Evolutionary conservation across 495 filamentous ascomycete genomes (phyloP).

Genomic region (Penicillium flavigenum): DNA sequence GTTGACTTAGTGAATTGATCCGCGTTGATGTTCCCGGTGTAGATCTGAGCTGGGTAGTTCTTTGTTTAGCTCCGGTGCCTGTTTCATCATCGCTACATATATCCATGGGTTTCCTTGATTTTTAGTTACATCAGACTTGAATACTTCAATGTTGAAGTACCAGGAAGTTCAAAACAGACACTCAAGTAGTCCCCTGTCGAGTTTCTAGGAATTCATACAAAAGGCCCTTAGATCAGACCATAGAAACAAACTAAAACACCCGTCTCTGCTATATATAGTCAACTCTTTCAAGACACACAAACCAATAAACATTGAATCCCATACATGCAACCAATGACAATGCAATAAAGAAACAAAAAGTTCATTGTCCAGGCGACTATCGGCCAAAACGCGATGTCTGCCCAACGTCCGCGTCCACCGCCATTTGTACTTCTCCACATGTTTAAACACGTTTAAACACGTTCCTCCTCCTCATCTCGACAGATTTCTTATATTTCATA

Average conservation of each 20-base stretch:
- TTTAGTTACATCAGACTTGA: neutral
- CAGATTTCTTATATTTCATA: conserved; percentile 3
- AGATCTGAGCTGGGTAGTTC: neutral
- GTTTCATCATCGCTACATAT: neutral
- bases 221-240: too few species aligned
- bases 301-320: too few species aligned
- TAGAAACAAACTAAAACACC: neutral
- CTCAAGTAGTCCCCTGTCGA: neutral
- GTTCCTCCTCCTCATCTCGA: neutral
- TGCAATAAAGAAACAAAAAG: neutral
- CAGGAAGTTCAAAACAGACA: neutral
- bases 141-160: too few species aligned
- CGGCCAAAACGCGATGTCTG: conserved; percentile 22
- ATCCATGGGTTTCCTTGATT: neutral
- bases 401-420: conserved; percentile 30
- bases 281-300: neutral
- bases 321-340: neutral
- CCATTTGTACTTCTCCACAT: conserved; percentile 27
- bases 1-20: neutral
- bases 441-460: conserved; percentile 1
- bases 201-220: neutral
- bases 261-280: neutral
- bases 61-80: neutral
- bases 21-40: neutral
- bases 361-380: conserved; percentile 16